A percentile compares a stretch with the other conserved stretches of the same genome.
Conservation (phyloP, 169 alveolate species). For the Plasmodium relictum region DNA sequence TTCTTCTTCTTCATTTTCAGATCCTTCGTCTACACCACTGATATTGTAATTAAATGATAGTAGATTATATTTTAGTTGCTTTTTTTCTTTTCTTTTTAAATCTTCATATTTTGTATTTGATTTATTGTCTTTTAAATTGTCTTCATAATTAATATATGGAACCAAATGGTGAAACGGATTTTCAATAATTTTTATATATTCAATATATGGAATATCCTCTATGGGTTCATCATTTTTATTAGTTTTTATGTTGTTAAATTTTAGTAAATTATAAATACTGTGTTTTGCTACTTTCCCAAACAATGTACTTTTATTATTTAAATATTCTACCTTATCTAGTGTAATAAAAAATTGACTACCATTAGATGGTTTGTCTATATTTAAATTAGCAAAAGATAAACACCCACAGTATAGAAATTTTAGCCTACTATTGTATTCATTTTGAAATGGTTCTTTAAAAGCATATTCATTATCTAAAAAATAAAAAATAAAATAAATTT, state of each 20-base stretch:
- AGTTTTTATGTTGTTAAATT: constrained; percentile 81
- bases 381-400: constrained; percentile 39
- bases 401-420: constrained; percentile 87
- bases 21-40: neutral
- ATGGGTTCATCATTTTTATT: constrained; percentile 81
- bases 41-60: constrained; percentile 78
- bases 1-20: neutral
- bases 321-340: constrained; percentile 90
- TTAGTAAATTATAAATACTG: constrained; percentile 83
- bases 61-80: constrained; percentile 67
- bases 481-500: neutral
- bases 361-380: constrained; percentile 79
- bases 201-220: constrained; percentile 54
- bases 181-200: constrained; percentile 77
- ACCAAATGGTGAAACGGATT: constrained; percentile 85
- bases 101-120: neutral
- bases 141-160: constrained; percentile 63
- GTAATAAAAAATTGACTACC: constrained; percentile 94
- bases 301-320: constrained; percentile 92
- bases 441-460: constrained; percentile 95
- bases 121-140: constrained; percentile 20
- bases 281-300: constrained; percentile 93
- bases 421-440: constrained; percentile 93
- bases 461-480: constrained; percentile 92
- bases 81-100: neutral